A percentile compares a stretch with the other conserved stretches of the same genome.
Evolutionary conservation across 148 eudicot species (phyloP).

Genomic region (Chenopodium formosanum): DNA sequence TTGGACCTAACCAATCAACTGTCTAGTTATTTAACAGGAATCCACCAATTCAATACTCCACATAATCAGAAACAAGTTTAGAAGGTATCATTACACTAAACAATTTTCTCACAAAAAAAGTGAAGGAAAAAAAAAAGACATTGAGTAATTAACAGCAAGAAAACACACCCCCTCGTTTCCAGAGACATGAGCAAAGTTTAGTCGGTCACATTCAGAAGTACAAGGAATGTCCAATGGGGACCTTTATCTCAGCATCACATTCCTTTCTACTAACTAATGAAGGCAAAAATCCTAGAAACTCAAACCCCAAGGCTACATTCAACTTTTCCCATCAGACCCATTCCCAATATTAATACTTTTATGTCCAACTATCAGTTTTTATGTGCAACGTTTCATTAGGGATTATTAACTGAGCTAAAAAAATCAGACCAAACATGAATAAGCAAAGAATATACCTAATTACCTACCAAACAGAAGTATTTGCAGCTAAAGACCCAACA

Average conservation of each 20-base stretch:
- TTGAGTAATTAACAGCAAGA: not conserved
- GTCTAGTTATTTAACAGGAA: not conserved
- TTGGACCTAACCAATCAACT: not conserved
- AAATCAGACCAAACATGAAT: no score
- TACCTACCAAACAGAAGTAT: no score
- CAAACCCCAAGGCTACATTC: not conserved
- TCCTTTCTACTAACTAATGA: not conserved
- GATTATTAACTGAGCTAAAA: no score
- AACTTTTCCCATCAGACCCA: not conserved
- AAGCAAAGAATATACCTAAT: no score
- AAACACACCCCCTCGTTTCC: not conserved
- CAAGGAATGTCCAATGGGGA: not conserved
- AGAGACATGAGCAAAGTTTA: not conserved
- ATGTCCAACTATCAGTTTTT: not conserved
- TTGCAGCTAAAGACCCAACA: no score
- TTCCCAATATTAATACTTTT: not conserved
- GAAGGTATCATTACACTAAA: not conserved
- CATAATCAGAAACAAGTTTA: not conserved
- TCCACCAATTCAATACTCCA: not conserved
- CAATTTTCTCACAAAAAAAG: not conserved
- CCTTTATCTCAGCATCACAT: not conserved
- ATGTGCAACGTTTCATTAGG: no score
- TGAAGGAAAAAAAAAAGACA: not conserved
- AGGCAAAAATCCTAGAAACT: not conserved
- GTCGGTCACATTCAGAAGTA: not conserved